Evolutionary conservation across 2,329 filamentous ascomycete species (phyloP).

Genomic region (Neofusicoccum umdonicola): DNA sequence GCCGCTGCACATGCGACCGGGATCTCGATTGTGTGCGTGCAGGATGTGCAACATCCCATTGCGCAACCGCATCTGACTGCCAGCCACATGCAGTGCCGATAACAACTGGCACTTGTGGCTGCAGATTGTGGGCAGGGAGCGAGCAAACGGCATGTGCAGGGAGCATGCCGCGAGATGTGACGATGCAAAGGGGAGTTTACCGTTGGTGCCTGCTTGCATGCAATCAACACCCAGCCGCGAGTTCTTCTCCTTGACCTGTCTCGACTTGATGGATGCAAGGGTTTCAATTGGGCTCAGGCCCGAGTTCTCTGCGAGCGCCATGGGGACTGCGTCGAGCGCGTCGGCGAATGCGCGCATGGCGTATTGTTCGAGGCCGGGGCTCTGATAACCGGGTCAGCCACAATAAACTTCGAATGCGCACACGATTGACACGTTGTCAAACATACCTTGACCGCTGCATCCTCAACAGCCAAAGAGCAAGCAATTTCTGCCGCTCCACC

Average conservation of each 20-base stretch:
- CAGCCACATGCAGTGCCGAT: slow-evolving; percentile 16
- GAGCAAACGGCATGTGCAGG: slow-evolving; percentile 9
- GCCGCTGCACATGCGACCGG: slow-evolving; percentile 17
- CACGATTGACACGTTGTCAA: slow-evolving; percentile 4
- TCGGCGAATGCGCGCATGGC: slow-evolving; percentile 98
- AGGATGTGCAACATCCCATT: slow-evolving; percentile 11
- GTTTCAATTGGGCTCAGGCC: slow-evolving; percentile 95
- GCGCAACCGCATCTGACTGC: slow-evolving; percentile 1
- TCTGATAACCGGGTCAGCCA: slow-evolving; percentile 47
- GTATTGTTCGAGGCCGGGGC: slow-evolving; percentile 96
- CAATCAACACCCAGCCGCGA: slow-evolving; percentile 88
- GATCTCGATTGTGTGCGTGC: slow-evolving; percentile 13
- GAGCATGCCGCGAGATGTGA: slow-evolving; percentile 1
- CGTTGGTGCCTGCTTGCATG: slow-evolving; percentile 91
- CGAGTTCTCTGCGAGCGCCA: slow-evolving; percentile 97
- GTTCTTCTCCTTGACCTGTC: slow-evolving; percentile 86
- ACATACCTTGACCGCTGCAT: slow-evolving; percentile 75
- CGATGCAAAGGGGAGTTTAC: slow-evolving; percentile 43
- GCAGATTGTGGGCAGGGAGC: slow-evolving; percentile 18
- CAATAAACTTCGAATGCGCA: background rate
- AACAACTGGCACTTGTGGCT: slow-evolving; percentile 16
- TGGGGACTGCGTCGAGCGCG: slow-evolving; percentile 86
- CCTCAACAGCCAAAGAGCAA: slow-evolving; percentile 93
- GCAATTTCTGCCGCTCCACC: slow-evolving; percentile 96
- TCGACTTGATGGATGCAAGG: slow-evolving; percentile 89